Base-by-base conservation (phyloP, 2,329 filamentous ascomycete species). In the Venturia aucupariae region DNA sequence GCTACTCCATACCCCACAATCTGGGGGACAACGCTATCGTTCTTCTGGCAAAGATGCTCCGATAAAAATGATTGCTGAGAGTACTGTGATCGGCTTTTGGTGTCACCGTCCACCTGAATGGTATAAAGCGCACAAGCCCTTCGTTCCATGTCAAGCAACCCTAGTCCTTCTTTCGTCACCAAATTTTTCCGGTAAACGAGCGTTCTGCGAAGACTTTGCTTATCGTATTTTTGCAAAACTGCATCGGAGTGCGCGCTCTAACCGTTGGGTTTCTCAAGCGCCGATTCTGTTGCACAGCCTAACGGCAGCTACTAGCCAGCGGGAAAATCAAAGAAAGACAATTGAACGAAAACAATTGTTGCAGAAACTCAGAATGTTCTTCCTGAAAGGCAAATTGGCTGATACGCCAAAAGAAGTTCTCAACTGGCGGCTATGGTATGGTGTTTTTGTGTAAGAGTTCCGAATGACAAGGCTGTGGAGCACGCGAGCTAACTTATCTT, bases 341-440 rank as follows among this genome's bases (percentile, higher is more conserved):
- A n/a, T n/a, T n/a, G n/a, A 30, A 5, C 15, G 5, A 32, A 19
- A 15, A 17, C 24, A 24, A 17, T 27, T n/a, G 6, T 10, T 4
- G 8, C 24, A 24, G 5, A 24, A 24, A 4, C 13, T 41, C 10
- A 32, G 42, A 15, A 61, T 62, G 24, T 30, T 39, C 2, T 35
- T 73, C 68, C 68, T 67, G 69, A 75, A 68, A 67, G 72, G 74
- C 64, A 75, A 84, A 70, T 74, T 88, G 67, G 78, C 86, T 60
- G 83, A 83, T 65, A 88, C 90, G 66, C 89, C 89, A 4, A 81
- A 82, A 64, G 84, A 89, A 71, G 82, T 86, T 67, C 84, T 91
- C 73, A 92, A 92, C 77, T 91, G 88, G 88, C 81, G 85, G 55
- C 80, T 92, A 67, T 91, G 88, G 86, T 90, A 89, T 74, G 86